These are phyloP conservation scores for Diaporthe sp. DNA, from an alignment of 2,329 filamentous ascomycete species.

Conservation along the genomic window DNA sequence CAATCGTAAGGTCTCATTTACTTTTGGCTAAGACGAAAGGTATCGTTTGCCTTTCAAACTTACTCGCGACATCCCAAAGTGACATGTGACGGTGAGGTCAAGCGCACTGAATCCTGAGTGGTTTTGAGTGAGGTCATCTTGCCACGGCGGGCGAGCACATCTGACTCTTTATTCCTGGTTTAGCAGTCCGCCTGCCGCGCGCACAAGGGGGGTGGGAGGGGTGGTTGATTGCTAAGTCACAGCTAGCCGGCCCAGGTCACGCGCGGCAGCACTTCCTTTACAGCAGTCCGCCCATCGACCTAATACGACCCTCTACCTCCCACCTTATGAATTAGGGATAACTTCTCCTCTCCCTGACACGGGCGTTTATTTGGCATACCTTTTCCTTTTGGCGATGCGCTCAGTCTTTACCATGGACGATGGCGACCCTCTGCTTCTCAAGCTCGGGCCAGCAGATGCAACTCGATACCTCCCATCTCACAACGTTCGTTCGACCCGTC, in stretches of 20 bases:
- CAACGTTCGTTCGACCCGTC: conserved; percentile 70
- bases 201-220: background rate
- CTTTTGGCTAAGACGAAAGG: background rate
- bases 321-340: conserved; percentile 19
- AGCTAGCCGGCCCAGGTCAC: conserved; percentile 28
- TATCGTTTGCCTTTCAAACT: background rate
- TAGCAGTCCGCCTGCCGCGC: conserved; percentile 20
- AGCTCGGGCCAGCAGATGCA: conserved; percentile 87
- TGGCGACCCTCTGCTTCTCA: conserved; percentile 50
- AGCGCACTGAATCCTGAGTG: conserved; percentile 11
- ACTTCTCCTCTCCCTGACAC: background rate
- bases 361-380: background rate
- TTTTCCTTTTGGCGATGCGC: conserved; percentile 21
- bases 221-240: conserved; percentile 20
- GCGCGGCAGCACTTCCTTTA: conserved; percentile 13
- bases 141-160: conserved; percentile 25
- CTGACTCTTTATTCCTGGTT: conserved; percentile 21
- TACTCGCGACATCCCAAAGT: background rate
- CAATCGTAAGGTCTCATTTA: background rate
- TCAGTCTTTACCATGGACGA: conserved; percentile 36
- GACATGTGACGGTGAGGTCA: conserved; percentile 22
- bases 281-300: background rate
- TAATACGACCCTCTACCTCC: conserved; percentile 15
- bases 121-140: conserved; percentile 20
- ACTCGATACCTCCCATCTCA: conserved; percentile 82